Evolutionary conservation across 2,329 filamentous ascomycete genomes (phyloP).

Genomic region (Fusarium luffae): DNA sequence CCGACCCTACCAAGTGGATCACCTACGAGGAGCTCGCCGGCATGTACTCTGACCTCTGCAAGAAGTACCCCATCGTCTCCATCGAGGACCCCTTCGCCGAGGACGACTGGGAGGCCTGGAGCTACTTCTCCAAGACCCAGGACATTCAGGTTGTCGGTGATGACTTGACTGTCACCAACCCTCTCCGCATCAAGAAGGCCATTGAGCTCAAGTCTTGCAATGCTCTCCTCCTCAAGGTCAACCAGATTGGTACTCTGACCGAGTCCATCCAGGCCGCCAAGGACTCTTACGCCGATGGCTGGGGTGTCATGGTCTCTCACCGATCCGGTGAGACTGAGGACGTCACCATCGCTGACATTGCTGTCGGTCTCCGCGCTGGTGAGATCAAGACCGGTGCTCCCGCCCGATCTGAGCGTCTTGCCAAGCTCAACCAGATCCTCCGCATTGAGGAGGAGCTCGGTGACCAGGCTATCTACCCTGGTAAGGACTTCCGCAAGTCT

Average conservation of each 20-base stretch:
- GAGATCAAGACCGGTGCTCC: constrained; percentile 99
- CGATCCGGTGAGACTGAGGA: constrained; percentile 99
- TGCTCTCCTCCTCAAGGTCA: constrained; percentile 97
- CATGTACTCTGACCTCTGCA: constrained; percentile 85
- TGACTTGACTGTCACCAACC: constrained; percentile 99
- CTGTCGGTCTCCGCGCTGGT: constrained; percentile 93
- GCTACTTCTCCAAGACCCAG: constrained; percentile 99
- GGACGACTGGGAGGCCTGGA: constrained; percentile 99
- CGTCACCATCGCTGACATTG: constrained; percentile 98
- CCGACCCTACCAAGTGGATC: constrained; percentile 96
- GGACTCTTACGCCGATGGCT: constrained; percentile 94
- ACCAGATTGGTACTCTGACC: constrained; percentile 99
- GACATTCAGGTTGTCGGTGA: constrained; percentile 99
- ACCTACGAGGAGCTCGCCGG: constrained; percentile 97
- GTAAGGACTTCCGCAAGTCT: constrained; percentile 88
- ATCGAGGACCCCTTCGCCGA: constrained; percentile 99
- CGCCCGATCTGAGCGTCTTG: constrained; percentile 94
- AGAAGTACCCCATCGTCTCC: constrained; percentile 98
- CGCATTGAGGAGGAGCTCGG: constrained; percentile 99
- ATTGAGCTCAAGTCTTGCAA: constrained; percentile 99
- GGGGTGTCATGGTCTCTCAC: constrained; percentile 99
- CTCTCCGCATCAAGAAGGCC: constrained; percentile 98
- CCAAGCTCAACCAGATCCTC: constrained; percentile 99
- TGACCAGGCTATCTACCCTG: constrained; percentile 89
- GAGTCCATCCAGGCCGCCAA: constrained; percentile 99